A percentile compares a stretch with the other conserved stretches of the same genome.
phyloP scores from a whole-genome alignment of 2,329 filamentous ascomycete species.

The Cadophora sp. region DNA sequence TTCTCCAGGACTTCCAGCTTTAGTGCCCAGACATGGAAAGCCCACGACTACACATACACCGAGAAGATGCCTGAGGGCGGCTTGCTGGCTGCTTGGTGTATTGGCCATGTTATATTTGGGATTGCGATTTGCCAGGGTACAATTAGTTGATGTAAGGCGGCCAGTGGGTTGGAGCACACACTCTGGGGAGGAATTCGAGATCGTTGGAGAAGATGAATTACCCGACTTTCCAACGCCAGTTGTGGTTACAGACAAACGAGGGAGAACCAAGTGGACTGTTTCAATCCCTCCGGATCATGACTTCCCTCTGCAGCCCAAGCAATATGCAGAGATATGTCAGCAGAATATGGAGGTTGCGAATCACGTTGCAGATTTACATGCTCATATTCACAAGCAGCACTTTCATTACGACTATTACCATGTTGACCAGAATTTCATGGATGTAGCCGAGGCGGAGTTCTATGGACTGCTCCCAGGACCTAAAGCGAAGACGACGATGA shows the following conservation, averaged over 20 bases:
- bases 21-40: slow-evolving; percentile 67
- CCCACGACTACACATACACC: slow-evolving; percentile 49
- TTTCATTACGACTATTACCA: slow-evolving; percentile 62
- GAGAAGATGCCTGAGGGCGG: slow-evolving; percentile 37
- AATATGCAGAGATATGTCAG: slow-evolving; percentile 74
- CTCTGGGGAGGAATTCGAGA: slow-evolving; percentile 62
- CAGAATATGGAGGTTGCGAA: slow-evolving; percentile 70
- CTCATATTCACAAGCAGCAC: slow-evolving; percentile 50
- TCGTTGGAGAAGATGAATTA: slow-evolving; percentile 69
- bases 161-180: slow-evolving; percentile 49
- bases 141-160: slow-evolving; percentile 34
- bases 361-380: slow-evolving; percentile 59
- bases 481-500: slow-evolving; percentile 44
- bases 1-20: slow-evolving; percentile 73
- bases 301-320: slow-evolving; percentile 70
- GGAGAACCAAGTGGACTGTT: slow-evolving; percentile 78
- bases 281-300: slow-evolving; percentile 71
- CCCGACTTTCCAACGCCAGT: slow-evolving; percentile 77
- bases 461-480: slow-evolving; percentile 61
- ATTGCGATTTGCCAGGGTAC: slow-evolving; percentile 38
- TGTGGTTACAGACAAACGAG: slow-evolving; percentile 68
- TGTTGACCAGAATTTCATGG: slow-evolving; percentile 73
- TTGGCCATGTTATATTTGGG: slow-evolving; percentile 59
- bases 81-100: slow-evolving; percentile 60
- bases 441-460: slow-evolving; percentile 74